A percentile compares a stretch with the other conserved stretches of the same genome.
phyloP scores from a whole-genome alignment of 768 basidiomycete genomes.

The Rubroboletus pulcherrimus region DNA sequence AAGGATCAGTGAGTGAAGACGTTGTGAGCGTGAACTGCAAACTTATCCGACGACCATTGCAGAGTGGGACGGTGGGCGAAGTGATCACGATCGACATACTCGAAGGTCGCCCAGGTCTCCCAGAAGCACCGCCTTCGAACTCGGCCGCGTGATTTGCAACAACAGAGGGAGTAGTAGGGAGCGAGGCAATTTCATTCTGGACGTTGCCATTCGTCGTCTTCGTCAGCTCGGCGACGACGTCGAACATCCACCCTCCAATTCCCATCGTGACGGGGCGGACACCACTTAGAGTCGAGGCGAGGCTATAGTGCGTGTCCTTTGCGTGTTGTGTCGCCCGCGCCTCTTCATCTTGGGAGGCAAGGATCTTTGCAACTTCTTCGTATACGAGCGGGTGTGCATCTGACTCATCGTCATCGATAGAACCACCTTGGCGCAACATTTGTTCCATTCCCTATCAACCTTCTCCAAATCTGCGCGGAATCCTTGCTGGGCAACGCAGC shows the following conservation, averaged over 20 bases:
- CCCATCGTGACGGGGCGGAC: constrained; percentile 50
- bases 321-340: constrained; percentile 23
- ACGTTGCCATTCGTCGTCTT: constrained; percentile 16
- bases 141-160: constrained; percentile 21
- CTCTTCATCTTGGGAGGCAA: constrained; percentile 45
- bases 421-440: constrained; percentile 69
- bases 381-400: constrained; percentile 28
- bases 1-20: constrained; percentile 35
- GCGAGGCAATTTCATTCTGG: constrained; percentile 9
- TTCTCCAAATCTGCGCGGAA: constrained; percentile 76
- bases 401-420: constrained; percentile 38
- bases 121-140: constrained; percentile 21
- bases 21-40: constrained; percentile 65
- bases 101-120: constrained; percentile 21
- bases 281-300: constrained; percentile 31
- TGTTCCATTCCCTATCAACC: constrained; percentile 60
- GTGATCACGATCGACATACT: constrained; percentile 40
- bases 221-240: constrained; percentile 67
- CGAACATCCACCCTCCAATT: constrained; percentile 82
- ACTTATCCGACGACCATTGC: constrained; percentile 37
- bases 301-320: constrained; percentile 41
- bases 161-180: constrained; percentile 15
- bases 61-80: constrained; percentile 25
- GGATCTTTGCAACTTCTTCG: constrained; percentile 43
- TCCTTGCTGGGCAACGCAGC: constrained; percentile 81